phyloP scores from a whole-genome alignment of 352 stramenopile species.

The Achlya hypogyna region DNA sequence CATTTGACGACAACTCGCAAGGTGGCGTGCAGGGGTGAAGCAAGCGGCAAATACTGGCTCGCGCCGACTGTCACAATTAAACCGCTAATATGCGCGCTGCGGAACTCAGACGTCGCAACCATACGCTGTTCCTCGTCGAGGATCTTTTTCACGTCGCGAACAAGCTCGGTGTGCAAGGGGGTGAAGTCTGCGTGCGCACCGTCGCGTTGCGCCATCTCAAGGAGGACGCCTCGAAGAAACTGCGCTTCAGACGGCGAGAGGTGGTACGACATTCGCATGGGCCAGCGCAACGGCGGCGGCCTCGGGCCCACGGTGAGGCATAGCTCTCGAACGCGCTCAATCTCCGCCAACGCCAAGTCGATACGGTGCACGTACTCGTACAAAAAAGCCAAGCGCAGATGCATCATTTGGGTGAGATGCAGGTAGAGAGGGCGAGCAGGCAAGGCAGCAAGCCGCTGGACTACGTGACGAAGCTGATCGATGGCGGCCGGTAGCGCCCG shows the following conservation, averaged over 20 bases:
- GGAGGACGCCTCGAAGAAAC: conserved; percentile 7
- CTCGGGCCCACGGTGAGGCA: not conserved
- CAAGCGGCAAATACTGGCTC: not conserved
- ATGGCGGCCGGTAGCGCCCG: not conserved
- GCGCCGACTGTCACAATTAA: conserved; percentile 9
- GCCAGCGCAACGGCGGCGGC: not conserved
- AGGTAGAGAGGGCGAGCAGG: not conserved
- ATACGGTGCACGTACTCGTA: not conserved
- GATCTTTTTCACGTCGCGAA: not conserved
- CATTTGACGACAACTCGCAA: conserved; percentile 7
- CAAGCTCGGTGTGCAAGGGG: conserved; percentile 1
- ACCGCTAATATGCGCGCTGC: not conserved
- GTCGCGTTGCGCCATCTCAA: not conserved
- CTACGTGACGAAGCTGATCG: not conserved
- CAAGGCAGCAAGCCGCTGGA: not conserved
- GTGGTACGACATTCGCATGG: not conserved
- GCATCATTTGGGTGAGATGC: not conserved
- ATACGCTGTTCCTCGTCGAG: not conserved
- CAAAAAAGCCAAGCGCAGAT: conserved; percentile 13
- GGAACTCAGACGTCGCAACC: not conserved
- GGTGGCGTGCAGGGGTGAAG: not conserved
- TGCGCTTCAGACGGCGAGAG: not conserved
- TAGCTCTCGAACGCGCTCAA: not conserved
- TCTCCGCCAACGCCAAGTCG: not conserved
- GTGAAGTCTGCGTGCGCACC: not conserved